Evolutionary conservation across 2,329 filamentous ascomycete genomes (phyloP).

Genomic region (Epichloe brachyelytri): DNA sequence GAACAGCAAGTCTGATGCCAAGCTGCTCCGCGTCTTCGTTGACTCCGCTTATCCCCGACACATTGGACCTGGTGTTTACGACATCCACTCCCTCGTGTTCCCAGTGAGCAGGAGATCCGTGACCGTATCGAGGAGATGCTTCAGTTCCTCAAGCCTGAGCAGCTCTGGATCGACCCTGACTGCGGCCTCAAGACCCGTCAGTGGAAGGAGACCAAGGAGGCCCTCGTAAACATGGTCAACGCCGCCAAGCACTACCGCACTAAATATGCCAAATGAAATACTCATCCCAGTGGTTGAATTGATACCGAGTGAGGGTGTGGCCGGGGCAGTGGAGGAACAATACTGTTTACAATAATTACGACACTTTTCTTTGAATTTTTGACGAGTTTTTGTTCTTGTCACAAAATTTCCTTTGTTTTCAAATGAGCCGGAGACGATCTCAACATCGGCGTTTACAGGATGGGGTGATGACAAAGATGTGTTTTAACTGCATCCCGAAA

Average conservation of each 20-base stretch:
- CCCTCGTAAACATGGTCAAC: slow-evolving; percentile 92
- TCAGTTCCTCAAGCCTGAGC: slow-evolving; percentile 88
- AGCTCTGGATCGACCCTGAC: slow-evolving; percentile 99
- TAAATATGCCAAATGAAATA: slow-evolving; percentile 60
- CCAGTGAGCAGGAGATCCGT: slow-evolving; percentile 96
- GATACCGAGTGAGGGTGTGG: slow-evolving; percentile 7
- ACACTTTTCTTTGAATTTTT: slow-evolving; percentile 14
- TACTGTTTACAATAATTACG: slow-evolving; percentile 19
- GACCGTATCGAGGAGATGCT: slow-evolving; percentile 97
- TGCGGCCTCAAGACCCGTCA: slow-evolving; percentile 98
- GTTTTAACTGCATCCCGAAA: slow-evolving; percentile 24
- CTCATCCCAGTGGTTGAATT: slow-evolving; percentile 10
- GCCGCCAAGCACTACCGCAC: slow-evolving; percentile 93
- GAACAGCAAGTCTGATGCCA: slow-evolving; percentile 99
- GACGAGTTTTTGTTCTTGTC: neutral
- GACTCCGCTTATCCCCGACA: slow-evolving; percentile 95
- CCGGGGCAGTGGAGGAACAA: slow-evolving; percentile 6
- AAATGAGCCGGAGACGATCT: slow-evolving; percentile 36
- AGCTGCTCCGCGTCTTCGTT: slow-evolving; percentile 97
- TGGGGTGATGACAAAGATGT: slow-evolving; percentile 20
- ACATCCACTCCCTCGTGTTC: slow-evolving; percentile 99
- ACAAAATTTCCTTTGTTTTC: slow-evolving; percentile 15
- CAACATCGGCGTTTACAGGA: slow-evolving; percentile 44
- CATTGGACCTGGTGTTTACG: slow-evolving; percentile 98
- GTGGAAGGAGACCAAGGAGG: slow-evolving; percentile 98